Base-by-base conservation (phyloP, 257 asterid species). In the Solanum pennellii region DNA sequence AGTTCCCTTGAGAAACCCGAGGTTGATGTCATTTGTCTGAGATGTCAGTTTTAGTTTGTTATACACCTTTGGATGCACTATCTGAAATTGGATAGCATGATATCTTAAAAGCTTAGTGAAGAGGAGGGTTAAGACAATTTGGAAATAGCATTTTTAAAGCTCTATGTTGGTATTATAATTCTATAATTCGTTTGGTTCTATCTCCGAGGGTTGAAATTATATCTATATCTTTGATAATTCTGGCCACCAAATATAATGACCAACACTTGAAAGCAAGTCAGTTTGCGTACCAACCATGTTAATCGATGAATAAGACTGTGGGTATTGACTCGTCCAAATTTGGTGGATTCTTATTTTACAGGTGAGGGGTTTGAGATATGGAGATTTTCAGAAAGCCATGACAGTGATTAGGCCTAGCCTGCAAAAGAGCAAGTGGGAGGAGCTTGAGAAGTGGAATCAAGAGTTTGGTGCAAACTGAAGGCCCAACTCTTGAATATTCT, bases 341-440 rank as follows among this genome's bases (percentile, higher is more conserved):
- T 47, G 84, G 6, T 25, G 18, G n/a, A n/a, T 42, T 37, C 47
- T 59, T 73, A 13, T 42, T 76, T 44, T 89, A 88, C 98, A 97
- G 99, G 97, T 97, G 20, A 89, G 99, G 91, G 91, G 92, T 65
- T 88, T 97, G 88, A 93, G 89, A 75, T 95, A 94, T 66, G 96
- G 84, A 83, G 99, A 97, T 90, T 97, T 95, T 89, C 91, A 89
- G 79, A 95, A 95, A 90, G 98, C 99, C 68, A 94, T 92, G 98
- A 89, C 91, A 62, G 98, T 92, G 41, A 92, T 97, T 18, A 87
- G 97, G 59, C 98, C 99, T 23, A 97, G 99, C 92, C 93, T 97
- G 87, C 97, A 94, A 90, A 94, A 92, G 93, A 91, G 94, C 92
- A 94, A 94, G 91, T 97, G 99, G 99, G 93, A 91, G 88, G 99